Evolutionary conservation across 2,329 filamentous ascomycete species (phyloP).

Genomic region (Fusarium musae): DNA sequence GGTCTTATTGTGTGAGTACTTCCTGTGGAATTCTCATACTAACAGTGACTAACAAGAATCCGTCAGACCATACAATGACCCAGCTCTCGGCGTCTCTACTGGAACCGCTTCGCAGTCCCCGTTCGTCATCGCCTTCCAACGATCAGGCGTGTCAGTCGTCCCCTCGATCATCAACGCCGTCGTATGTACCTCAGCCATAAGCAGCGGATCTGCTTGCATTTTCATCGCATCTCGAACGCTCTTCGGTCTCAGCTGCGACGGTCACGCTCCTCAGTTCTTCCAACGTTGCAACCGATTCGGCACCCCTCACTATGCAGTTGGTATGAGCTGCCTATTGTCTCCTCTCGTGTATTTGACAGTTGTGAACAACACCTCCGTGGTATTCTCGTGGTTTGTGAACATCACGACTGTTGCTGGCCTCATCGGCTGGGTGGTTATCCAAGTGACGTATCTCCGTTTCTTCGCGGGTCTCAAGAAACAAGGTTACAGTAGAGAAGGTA

Average conservation of each 20-base stretch:
- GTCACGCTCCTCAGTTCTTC: not conserved
- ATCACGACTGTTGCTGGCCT: not conserved
- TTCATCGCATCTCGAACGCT: constrained; percentile 1
- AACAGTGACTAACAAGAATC: fast-evolving
- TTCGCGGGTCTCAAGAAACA: not conserved
- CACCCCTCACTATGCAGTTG: not conserved
- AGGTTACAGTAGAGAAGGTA: not conserved
- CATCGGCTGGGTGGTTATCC: not conserved
- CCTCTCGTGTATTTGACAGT: not conserved
- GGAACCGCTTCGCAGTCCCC: not conserved
- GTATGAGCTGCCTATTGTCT: not conserved
- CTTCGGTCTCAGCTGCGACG: not conserved
- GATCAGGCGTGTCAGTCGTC: not conserved
- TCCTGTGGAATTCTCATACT: fast-evolving
- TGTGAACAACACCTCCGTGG: not conserved
- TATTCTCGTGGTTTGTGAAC: not conserved
- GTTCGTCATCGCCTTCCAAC: not conserved
- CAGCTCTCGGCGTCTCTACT: not conserved
- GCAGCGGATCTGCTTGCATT: not conserved
- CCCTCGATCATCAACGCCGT: not conserved
- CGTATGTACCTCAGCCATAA: not conserved
- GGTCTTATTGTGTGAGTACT: not conserved
- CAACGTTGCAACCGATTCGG: not conserved
- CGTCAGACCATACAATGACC: not conserved
- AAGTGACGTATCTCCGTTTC: not conserved